Conservation (phyloP, 2,329 filamentous ascomycete genomes). For the Verruconis gallopava region DNA sequence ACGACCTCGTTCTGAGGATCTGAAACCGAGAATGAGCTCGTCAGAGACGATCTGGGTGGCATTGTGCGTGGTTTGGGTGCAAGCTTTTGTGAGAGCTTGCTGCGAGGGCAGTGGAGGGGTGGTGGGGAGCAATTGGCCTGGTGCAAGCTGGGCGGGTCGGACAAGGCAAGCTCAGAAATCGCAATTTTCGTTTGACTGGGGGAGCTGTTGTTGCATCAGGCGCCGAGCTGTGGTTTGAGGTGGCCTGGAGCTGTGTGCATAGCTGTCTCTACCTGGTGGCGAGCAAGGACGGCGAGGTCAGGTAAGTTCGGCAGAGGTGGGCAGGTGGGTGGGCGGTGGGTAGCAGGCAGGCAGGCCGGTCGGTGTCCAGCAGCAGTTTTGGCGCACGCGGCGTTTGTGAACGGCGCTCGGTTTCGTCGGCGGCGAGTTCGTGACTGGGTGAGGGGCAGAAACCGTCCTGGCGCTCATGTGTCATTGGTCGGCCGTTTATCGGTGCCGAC, state of each 20-base stretch:
- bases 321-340: neutral
- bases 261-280: neutral
- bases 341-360: neutral
- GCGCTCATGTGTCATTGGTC: no score
- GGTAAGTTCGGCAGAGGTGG: neutral
- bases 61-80: conserved; percentile 42
- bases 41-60: conserved; percentile 79
- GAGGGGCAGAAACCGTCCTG: no score
- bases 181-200: no score
- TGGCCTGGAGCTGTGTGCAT: neutral
- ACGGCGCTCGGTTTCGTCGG: no score
- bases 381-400: no score
- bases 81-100: neutral
- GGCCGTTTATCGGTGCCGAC: no score
- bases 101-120: no score
- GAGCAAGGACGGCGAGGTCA: neutral
- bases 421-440: no score
- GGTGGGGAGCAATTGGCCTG: neutral
- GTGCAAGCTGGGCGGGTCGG: neutral
- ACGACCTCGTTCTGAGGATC: conserved; percentile 93
- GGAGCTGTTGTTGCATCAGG: conserved; percentile 1
- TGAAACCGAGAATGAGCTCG: conserved; percentile 81
- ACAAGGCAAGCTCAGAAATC: no score
- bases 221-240: neutral
- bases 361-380: neutral